Evolutionary conservation across 169 alveolate species (phyloP).

Genomic region (Plasmodium blacklocki): DNA sequence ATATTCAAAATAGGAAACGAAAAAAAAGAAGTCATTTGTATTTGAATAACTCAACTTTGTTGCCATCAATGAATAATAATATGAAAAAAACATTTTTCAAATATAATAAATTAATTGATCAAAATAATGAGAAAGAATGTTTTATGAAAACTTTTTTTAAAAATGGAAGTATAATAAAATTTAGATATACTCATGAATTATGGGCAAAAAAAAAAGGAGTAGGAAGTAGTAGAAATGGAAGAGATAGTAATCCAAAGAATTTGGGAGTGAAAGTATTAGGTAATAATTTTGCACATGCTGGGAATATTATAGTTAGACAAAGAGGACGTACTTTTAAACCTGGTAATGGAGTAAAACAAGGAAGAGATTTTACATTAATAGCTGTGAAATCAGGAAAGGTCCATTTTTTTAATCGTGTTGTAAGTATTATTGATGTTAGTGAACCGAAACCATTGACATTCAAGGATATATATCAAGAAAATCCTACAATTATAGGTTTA

Average conservation of each 20-base stretch:
- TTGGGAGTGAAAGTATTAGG: slow-evolving; percentile 88
- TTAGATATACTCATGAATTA: slow-evolving; percentile 28
- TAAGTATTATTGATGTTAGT: slow-evolving; percentile 82
- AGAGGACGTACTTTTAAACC: slow-evolving; percentile 90
- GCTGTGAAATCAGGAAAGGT: slow-evolving; percentile 83
- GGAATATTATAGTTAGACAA: slow-evolving; percentile 89
- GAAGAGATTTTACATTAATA: slow-evolving; percentile 83
- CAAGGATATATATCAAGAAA: slow-evolving; percentile 68
- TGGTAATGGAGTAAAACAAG: slow-evolving; percentile 87
- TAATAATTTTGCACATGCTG: slow-evolving; percentile 88
- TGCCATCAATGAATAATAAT: neutral
- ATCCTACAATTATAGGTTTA: slow-evolving; percentile 81
- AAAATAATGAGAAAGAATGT: slow-evolving; percentile 10
- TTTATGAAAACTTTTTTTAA: slow-evolving; percentile 13
- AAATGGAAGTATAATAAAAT: slow-evolving; percentile 15
- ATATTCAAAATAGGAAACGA: neutral
- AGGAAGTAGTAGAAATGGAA: slow-evolving; percentile 91
- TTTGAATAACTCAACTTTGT: slow-evolving; percentile 5
- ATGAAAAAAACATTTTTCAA: slow-evolving; percentile 7
- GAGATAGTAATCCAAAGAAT: slow-evolving; percentile 89
- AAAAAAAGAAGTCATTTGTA: neutral
- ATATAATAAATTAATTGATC: slow-evolving; percentile 9
- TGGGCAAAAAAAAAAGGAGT: slow-evolving; percentile 90
- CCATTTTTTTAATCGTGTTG: slow-evolving; percentile 79
- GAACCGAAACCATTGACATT: slow-evolving; percentile 76